Conservation (phyloP, 2,329 filamentous ascomycete species). For the Aspergillus unguis region DNA sequence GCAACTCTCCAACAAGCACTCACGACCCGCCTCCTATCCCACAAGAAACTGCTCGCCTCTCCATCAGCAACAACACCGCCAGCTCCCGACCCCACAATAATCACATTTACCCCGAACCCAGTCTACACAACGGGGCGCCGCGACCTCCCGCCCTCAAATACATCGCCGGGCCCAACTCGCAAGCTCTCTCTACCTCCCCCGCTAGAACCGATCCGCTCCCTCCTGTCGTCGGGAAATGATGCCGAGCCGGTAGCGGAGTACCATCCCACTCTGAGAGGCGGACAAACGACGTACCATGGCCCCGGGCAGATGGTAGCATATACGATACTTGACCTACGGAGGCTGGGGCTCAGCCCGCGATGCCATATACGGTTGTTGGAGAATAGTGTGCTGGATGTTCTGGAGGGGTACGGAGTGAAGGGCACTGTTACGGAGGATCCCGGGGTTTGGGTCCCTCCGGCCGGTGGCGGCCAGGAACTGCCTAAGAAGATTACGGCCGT, state of each 20-base stretch:
- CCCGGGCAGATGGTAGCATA: constrained; percentile 93
- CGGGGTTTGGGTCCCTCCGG: constrained; percentile 68
- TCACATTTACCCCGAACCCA: constrained; percentile 78
- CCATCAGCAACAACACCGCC: constrained; percentile 23
- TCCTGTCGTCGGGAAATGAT: constrained; percentile 27
- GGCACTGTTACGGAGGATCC: constrained; percentile 70
- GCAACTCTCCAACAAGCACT: constrained; percentile 56
- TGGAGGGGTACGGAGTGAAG: constrained; percentile 58
- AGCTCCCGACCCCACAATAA: constrained; percentile 64
- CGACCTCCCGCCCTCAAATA: constrained; percentile 53
- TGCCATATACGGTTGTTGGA: constrained; percentile 79
- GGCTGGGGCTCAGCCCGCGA: constrained; percentile 65
- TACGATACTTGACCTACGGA: constrained; percentile 77
- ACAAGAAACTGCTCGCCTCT: constrained; percentile 51
- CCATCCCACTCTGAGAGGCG: constrained; percentile 72
- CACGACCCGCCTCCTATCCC: constrained; percentile 56
- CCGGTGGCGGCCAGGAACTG: neutral
- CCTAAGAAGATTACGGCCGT: constrained; percentile 77
- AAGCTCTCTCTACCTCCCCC: constrained; percentile 38
- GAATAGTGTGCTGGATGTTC: constrained; percentile 65
- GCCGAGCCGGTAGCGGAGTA: constrained; percentile 55
- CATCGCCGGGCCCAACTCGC: constrained; percentile 21
- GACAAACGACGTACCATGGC: constrained; percentile 91
- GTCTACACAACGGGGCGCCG: constrained; percentile 90
- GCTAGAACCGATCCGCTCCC: constrained; percentile 36